phyloP scores from a whole-genome alignment of 345 rosid species.

The Populus deltoides region DNA sequence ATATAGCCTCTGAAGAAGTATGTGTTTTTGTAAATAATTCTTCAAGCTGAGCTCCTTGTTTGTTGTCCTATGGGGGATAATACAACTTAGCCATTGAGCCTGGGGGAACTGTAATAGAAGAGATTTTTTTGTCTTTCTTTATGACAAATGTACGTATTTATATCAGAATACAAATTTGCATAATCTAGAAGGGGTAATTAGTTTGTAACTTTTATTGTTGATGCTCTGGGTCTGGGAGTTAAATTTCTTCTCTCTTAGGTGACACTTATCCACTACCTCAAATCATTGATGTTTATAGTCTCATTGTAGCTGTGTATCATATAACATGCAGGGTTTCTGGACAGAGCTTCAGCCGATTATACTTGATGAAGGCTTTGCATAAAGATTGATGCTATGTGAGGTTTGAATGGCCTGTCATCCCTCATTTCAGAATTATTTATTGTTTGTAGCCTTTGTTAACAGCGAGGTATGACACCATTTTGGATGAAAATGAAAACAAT shows the following conservation, averaged over 20 bases:
- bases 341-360: constrained; percentile 82
- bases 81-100: neutral
- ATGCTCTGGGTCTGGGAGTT: neutral
- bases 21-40: neutral
- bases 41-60: neutral
- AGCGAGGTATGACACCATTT: neutral
- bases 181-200: neutral
- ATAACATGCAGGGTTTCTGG: constrained; percentile 76
- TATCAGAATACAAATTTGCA: neutral
- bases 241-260: neutral
- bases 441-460: neutral
- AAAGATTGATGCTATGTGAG: constrained; percentile 41
- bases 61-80: neutral
- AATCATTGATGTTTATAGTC: neutral
- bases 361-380: constrained; percentile 81
- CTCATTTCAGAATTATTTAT: neutral
- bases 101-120: neutral
- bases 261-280: neutral
- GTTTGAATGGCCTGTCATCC: neutral
- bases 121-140: neutral
- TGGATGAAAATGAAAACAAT: neutral
- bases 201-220: neutral
- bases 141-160: neutral
- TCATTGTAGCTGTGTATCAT: neutral
- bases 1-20: neutral